Base-by-base conservation (phyloP, 768 basidiomycete species). In the Hebeloma cylindrosporum region DNA sequence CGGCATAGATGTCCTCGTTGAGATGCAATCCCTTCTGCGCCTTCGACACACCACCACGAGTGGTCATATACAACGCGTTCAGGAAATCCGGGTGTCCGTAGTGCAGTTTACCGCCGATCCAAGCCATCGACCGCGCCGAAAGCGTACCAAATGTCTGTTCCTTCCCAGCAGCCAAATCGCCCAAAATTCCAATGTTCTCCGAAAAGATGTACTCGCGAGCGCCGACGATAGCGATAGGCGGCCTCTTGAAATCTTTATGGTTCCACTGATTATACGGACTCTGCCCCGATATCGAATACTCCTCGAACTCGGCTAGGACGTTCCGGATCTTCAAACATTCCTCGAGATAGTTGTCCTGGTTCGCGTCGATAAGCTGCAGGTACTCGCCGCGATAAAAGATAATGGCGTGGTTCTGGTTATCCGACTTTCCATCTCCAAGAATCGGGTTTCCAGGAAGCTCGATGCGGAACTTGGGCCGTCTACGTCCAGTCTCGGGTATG, bases 151-250 rank as follows among this genome's bases (percentile, higher is more conserved):
- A 99, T 28, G 96, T 99, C 67, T 98, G 96, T 68, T 99, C 96
- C 75, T 99, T 98, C 13, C 96, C 94, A 49, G 96, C 96, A 30
- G 96, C 96, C 33, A 99, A 79, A 68, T 99, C 96, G 58, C 96
- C 96, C 35, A 99, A 77, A 57, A 98, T 95, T 76, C 96, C 96
- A 52, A 98, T 98, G 63, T 97, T 97, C 73, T 99, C 96, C 40
- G 96, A 98, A 72, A 99, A 99, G 64, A 99, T 97, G 68, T 99
- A 99, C 75, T 99, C 95, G 69, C 96, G 84, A 7, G 96, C 95
- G 66, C 95, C 96, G 52, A 99, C 89, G 52, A 99, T 99, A 11
- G 96, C 95, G 16, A 98, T 88, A 13, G 96, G 96, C 16, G 89
- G 66, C 49, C 80, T 79, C 62, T 81, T 81, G 77, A 95, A 91